These are phyloP conservation scores for Microstegium vimineum DNA, from an alignment of 176 grass and related monocot species.

Conservation along the genomic window DNA sequence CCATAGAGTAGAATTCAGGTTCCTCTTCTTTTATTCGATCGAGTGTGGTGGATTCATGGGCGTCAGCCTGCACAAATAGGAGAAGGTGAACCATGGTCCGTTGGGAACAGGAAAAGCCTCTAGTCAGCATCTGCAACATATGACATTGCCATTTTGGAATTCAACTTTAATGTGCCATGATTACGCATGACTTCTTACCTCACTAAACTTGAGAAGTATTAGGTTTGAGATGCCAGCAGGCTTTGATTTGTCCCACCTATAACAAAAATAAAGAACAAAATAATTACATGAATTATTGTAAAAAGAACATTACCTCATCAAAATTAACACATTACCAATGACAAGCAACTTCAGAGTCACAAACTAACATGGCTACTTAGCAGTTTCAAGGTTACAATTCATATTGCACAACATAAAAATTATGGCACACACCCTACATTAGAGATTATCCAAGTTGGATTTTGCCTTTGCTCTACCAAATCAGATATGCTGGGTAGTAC, in stretches of 20 bases:
- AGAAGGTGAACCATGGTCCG: constrained; percentile 1
- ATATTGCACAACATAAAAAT: not conserved
- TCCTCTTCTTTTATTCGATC: constrained; percentile 60
- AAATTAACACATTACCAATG: not conserved
- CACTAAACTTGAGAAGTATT: constrained; percentile 89
- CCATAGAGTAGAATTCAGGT: constrained; percentile 72
- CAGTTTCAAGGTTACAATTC: not conserved
- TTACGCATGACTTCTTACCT: constrained; percentile 44
- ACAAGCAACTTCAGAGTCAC: not conserved
- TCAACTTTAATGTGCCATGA: not conserved
- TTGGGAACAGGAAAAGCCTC: not conserved
- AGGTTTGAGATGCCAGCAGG: constrained; percentile 77
- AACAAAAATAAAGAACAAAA: constrained; percentile 28
- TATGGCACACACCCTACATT: not conserved
- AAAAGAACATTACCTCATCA: not conserved
- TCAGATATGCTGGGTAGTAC: not conserved
- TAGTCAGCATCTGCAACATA: not conserved
- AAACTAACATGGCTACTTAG: not conserved
- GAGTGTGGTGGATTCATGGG: constrained; percentile 72
- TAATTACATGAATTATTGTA: not conserved
- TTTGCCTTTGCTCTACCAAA: not conserved
- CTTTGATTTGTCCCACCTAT: constrained; percentile 91
- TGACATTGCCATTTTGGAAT: not conserved
- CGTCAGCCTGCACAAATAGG: constrained; percentile 42
- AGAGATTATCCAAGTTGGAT: not conserved